These are phyloP conservation scores for Smittium culicis DNA, from an alignment of 371 early-diverging fungal species.

Conservation along the genomic window DNA sequence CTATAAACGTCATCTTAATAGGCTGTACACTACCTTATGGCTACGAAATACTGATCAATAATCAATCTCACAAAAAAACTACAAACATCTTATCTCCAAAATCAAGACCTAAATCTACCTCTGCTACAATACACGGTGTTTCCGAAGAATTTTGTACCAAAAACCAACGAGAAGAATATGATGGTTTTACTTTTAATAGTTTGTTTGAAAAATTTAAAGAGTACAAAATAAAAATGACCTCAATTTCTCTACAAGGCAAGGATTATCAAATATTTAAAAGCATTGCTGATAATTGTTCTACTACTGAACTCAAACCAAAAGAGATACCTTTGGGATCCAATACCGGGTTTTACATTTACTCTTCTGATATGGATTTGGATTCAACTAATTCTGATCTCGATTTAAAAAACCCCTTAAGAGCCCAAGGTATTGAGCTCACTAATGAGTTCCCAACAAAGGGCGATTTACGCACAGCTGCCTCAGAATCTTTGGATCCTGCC, in stretches of 20 bases:
- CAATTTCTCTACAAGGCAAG: background rate
- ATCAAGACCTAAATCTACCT: background rate
- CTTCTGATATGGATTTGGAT: background rate
- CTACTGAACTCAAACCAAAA: background rate
- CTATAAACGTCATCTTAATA: background rate
- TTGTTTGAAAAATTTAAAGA: background rate
- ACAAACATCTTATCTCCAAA: no score
- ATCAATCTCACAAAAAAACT: background rate
- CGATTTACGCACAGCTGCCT: background rate
- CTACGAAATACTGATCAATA: background rate
- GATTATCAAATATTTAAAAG: conserved; percentile 1
- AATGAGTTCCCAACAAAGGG: background rate
- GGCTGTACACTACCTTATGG: conserved; percentile 3
- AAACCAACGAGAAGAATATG: conserved; percentile 1
- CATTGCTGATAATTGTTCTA: background rate
- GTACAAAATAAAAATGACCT: background rate
- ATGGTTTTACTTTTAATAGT: conserved; percentile 2
- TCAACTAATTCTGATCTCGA: background rate
- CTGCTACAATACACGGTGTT: background rate
- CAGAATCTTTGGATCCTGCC: background rate
- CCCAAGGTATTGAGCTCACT: background rate
- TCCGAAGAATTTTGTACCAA: background rate
- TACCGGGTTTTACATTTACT: background rate
- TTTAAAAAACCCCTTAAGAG: background rate
- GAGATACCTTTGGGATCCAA: background rate